Conservation (phyloP, 2,329 filamentous ascomycete genomes). For the Davidsoniella virescens region DNA sequence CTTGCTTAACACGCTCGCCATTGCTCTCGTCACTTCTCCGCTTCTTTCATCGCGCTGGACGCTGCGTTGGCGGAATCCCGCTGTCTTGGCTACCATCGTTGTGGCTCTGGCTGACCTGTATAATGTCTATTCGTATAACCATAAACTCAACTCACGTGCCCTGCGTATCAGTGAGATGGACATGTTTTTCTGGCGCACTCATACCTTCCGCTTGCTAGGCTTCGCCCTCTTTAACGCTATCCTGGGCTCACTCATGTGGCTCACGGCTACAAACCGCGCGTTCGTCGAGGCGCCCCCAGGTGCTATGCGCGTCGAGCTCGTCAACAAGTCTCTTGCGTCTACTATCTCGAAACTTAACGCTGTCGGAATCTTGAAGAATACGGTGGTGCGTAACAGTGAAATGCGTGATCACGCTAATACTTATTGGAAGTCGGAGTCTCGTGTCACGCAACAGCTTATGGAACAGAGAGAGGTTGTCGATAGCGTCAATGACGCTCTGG, state of each 20-base stretch:
- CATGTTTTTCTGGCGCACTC: conserved; percentile 54
- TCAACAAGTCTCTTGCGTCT: conserved; percentile 38
- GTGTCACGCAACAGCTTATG: conserved; percentile 57
- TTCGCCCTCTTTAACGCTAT: conserved; percentile 49
- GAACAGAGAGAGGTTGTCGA: conserved; percentile 62
- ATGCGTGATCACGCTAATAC: conserved; percentile 48
- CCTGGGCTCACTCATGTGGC: conserved; percentile 52
- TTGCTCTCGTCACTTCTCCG: conserved; percentile 59
- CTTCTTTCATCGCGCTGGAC: conserved; percentile 47
- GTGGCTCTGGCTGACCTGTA: conserved; percentile 51
- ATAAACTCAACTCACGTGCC: conserved; percentile 46
- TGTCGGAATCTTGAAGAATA: conserved; percentile 63
- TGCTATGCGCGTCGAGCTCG: conserved; percentile 48
- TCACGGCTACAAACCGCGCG: conserved; percentile 64
- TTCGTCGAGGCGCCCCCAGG: conserved; percentile 46
- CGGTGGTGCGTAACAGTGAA: conserved; percentile 54
- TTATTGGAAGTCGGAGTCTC: conserved; percentile 71
- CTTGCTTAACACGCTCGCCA: conserved; percentile 53
- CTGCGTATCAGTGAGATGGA: conserved; percentile 48
- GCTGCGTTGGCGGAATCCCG: conserved; percentile 51
- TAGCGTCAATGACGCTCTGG: conserved; percentile 51
- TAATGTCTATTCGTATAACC: conserved; percentile 46
- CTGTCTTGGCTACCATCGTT: conserved; percentile 44
- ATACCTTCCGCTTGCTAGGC: conserved; percentile 42
- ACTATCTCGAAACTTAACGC: conserved; percentile 54